Base-by-base conservation (phyloP, 305 asterid genomes). In the Fraxinus angustifolia region DNA sequence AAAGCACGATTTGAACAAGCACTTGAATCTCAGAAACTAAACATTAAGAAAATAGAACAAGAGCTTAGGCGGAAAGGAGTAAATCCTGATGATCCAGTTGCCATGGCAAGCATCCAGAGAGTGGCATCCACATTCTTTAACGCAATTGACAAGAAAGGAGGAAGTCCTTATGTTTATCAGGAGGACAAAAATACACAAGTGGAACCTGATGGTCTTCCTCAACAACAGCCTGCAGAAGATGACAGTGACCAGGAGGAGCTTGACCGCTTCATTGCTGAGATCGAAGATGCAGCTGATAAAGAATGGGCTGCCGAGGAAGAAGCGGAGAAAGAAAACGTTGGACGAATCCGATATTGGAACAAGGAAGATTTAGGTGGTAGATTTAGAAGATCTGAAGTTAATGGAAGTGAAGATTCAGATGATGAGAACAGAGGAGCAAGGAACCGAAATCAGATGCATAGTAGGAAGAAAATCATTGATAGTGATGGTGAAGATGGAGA, bases 191-290 rank as follows among this genome's bases (percentile, higher is more conserved):
- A 79, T 72, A 76, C 73, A 17, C 83, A 82, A 48, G 76, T 84
- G 71, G 88, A 83, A 30, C 19, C 88, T 26, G 88, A 72, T 42
- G 84, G 82, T 36, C 82, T 81, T 82, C 80, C 70, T 79, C 91
- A 86, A 62, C 88, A 88, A 33, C 84, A 86, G 76, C 88, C 88
- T 75, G 83, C 84, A 40, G 96, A 83, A 35, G 97, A 91, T 50
- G 99, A 95, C 76, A 95, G 98, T 81, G 99, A 93, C 71, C 97
- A 95, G 86, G 99, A 95, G 88, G 99, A 93, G 84, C 99, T 95
- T 76, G 99, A 95, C 70, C 86, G 89, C 36, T 95, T 95, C 88
- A 95, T 95, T 81, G 97, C 98, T 76, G 98, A 95, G 83, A 92
- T 95, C 72, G 99, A 93, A 90, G 94, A 91, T 78, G 97, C 98